Percentiles rank a stretch among this genome's conserved stretches.
Evolutionary conservation across 2,329 filamentous ascomycete genomes (phyloP).

Genomic region (Colletotrichum falcatum): DNA sequence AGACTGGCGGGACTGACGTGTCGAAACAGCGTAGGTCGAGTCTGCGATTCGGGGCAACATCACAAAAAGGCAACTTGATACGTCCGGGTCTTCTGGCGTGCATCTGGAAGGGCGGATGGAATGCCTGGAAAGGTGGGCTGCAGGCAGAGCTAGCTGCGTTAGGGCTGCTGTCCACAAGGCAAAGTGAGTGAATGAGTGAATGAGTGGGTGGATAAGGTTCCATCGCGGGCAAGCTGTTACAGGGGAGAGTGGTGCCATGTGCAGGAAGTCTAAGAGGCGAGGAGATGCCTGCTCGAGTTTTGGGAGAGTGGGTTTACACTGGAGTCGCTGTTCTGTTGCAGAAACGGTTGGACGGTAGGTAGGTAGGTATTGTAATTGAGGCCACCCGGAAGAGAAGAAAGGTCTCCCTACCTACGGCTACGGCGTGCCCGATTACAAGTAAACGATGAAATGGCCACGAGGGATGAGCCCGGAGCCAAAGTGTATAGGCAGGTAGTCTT

Average conservation of each 20-base stretch:
- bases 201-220: constrained; percentile 31
- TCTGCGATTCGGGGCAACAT: constrained; percentile 11
- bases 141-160: constrained; percentile 24
- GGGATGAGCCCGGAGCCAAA: constrained; percentile 33
- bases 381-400: neutral
- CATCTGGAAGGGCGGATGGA: constrained; percentile 38
- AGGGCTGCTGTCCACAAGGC: constrained; percentile 6
- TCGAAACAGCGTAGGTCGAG: neutral
- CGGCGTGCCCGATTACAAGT: constrained; percentile 17
- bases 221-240: constrained; percentile 20
- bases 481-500: neutral
- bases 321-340: neutral
- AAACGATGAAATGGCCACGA: constrained; percentile 12
- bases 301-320: neutral
- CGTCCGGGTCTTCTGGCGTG: constrained; percentile 36
- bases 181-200: no score
- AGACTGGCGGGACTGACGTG: constrained; percentile 17
- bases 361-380: no score
- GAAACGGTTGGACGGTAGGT: neutral
- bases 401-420: constrained; percentile 9
- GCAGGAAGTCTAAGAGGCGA: constrained; percentile 21
- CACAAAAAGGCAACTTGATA: constrained; percentile 12
- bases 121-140: constrained; percentile 24
- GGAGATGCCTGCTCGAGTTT: neutral
- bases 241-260: constrained; percentile 26